Conservation (phyloP, 441 rosid genomes). For the Viola pubescens region DNA sequence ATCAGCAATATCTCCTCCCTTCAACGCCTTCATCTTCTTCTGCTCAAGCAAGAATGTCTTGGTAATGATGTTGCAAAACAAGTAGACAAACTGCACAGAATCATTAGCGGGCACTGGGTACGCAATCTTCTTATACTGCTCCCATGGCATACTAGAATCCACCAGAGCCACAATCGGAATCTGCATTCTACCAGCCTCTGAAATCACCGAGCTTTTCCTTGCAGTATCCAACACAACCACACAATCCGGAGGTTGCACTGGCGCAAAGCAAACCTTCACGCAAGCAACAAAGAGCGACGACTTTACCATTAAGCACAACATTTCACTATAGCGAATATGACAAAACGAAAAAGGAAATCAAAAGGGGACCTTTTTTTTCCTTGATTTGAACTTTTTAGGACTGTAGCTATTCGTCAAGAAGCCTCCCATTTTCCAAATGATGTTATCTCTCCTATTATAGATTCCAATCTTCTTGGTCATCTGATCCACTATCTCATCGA, state of each 20-base stretch:
- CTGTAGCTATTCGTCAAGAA: slow-evolving; percentile 80
- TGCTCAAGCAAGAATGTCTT: slow-evolving; percentile 73
- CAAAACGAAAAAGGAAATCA: neutral
- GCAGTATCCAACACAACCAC: slow-evolving; percentile 81
- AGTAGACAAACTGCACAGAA: slow-evolving; percentile 85
- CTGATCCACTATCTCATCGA: slow-evolving; percentile 75
- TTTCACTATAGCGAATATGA: neutral
- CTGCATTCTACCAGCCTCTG: slow-evolving; percentile 73
- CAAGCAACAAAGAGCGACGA: neutral
- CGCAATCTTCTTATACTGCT: slow-evolving; percentile 58
- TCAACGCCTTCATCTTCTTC: slow-evolving; percentile 37
- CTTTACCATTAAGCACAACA: neutral
- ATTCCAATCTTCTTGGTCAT: slow-evolving; percentile 69
- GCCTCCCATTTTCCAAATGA: slow-evolving; percentile 75
- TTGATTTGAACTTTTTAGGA: slow-evolving; percentile 85
- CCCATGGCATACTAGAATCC: slow-evolving; percentile 80
- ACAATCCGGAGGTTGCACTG: slow-evolving; percentile 86
- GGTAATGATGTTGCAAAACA: slow-evolving; percentile 90
- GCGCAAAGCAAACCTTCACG: slow-evolving; percentile 67
- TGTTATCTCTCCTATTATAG: slow-evolving; percentile 52
- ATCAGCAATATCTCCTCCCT: slow-evolving; percentile 25
- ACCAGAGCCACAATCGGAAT: slow-evolving; percentile 87
- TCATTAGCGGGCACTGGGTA: slow-evolving; percentile 95
- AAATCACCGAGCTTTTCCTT: slow-evolving; percentile 72
- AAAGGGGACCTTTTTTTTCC: slow-evolving; percentile 68